Conservation (phyloP, 306 rosid species). For the Senna tora region DNA sequence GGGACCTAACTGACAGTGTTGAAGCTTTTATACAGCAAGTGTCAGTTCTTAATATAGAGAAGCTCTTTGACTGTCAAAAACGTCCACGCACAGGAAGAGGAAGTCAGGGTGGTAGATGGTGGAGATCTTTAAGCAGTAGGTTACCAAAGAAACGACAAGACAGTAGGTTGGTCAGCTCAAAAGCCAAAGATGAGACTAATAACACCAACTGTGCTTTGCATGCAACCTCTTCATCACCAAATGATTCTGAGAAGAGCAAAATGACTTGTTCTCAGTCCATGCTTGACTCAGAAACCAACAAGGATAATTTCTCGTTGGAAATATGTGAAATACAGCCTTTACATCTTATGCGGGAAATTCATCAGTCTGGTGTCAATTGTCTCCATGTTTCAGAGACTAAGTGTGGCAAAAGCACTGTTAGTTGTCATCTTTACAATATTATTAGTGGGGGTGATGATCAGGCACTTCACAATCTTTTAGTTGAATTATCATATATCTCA, state of each 20-base stretch:
- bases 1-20: conserved; percentile 77
- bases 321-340: conserved; percentile 69
- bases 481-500: conserved; percentile 55
- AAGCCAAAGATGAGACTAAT: conserved; percentile 40
- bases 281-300: conserved; percentile 42
- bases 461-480: conserved; percentile 65
- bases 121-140: conserved; percentile 71
- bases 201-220: conserved; percentile 34
- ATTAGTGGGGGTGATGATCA: conserved; percentile 98
- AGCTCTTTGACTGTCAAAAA: conserved; percentile 71
- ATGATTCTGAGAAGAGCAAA: conserved; percentile 44
- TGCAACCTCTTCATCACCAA: conserved; percentile 41
- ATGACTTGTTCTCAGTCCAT: conserved; percentile 45
- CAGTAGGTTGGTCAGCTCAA: conserved; percentile 27
- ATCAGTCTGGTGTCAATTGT: conserved; percentile 95
- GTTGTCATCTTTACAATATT: conserved; percentile 52
- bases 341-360: conserved; percentile 57
- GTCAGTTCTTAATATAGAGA: conserved; percentile 58
- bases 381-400: conserved; percentile 77
- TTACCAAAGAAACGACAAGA: conserved; percentile 49
- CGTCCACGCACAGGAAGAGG: conserved; percentile 96
- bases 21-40: conserved; percentile 71
- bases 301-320: conserved; percentile 49
- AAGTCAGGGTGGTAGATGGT: conserved; percentile 96
- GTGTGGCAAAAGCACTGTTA: conserved; percentile 42